These are phyloP conservation scores for Solanum tacnaense DNA, from an alignment of 257 asterid genomes.

Conservation along the genomic window DNA sequence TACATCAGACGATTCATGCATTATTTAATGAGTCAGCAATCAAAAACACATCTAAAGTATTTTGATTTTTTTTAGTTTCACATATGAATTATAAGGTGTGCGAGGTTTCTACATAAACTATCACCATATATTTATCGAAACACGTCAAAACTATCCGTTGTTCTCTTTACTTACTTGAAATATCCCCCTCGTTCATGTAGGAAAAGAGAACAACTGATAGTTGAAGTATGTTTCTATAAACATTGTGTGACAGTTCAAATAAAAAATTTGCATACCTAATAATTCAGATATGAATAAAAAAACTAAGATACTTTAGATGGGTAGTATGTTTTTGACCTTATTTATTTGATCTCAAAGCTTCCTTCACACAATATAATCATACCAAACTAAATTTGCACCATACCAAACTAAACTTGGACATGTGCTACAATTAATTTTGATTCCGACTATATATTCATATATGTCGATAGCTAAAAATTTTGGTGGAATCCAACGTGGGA, in stretches of 20 bases:
- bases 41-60: not conserved
- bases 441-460: not conserved
- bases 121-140: not conserved
- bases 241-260: not conserved
- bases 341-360: not conserved
- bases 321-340: not conserved
- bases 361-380: not conserved
- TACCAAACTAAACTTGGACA: not conserved
- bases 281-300: not conserved
- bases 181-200: not conserved
- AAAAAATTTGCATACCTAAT: not conserved
- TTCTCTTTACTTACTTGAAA: not conserved
- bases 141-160: not conserved
- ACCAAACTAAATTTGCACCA: not conserved
- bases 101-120: not conserved
- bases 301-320: not conserved
- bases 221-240: not conserved
- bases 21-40: not conserved
- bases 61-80: too few species aligned
- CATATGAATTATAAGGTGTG: too few species aligned
- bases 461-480: not conserved
- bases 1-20: not conserved
- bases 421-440: not conserved
- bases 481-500: not conserved
- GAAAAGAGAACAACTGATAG: not conserved